These are phyloP conservation scores for Tulasnella sp. DNA, from an alignment of 768 basidiomycete genomes.

Conservation along the genomic window DNA sequence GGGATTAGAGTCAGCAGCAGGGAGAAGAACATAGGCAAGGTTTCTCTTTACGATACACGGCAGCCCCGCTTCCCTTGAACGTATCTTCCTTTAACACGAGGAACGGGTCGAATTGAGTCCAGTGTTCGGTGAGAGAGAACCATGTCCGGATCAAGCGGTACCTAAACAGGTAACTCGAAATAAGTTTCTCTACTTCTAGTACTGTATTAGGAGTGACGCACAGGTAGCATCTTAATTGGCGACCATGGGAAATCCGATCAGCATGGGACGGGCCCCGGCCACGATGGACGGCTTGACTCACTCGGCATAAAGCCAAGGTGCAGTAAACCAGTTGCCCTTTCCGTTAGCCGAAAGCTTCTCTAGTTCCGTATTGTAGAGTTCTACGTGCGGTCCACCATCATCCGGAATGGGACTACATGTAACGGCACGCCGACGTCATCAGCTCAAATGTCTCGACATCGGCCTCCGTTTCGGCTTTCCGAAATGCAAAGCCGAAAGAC, in stretches of 20 bases:
- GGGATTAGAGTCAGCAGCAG: background rate
- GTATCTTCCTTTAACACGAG: conserved; percentile 66
- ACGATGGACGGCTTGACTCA: conserved; percentile 37
- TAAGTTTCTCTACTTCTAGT: background rate
- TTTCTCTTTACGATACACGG: conserved; percentile 69
- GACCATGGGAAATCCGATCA: background rate
- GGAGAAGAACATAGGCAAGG: conserved; percentile 5
- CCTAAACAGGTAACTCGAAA: conserved; percentile 34
- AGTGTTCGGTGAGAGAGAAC: conserved; percentile 58
- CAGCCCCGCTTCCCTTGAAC: conserved; percentile 67
- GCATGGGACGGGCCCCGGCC: background rate
- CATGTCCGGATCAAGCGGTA: conserved; percentile 76
- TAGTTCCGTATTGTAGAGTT: conserved; percentile 73
- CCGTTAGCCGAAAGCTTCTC: conserved; percentile 38
- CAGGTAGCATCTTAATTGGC: conserved; percentile 57
- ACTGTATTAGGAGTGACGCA: conserved; percentile 33
- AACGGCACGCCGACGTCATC: background rate
- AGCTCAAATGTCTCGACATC: background rate
- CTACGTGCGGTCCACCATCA: conserved; percentile 64
- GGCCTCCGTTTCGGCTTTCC: background rate
- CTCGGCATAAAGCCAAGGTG: conserved; percentile 97
- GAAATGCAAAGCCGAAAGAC: background rate
- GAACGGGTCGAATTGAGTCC: conserved; percentile 81
- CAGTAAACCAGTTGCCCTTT: conserved; percentile 76
- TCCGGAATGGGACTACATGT: conserved; percentile 53